Percentiles rank a stretch among this genome's conserved stretches.
These are phyloP conservation scores for Lodderomyces orthopsilosis DNA, from an alignment of 1,139 yeast genomes.

Conservation along the genomic window DNA sequence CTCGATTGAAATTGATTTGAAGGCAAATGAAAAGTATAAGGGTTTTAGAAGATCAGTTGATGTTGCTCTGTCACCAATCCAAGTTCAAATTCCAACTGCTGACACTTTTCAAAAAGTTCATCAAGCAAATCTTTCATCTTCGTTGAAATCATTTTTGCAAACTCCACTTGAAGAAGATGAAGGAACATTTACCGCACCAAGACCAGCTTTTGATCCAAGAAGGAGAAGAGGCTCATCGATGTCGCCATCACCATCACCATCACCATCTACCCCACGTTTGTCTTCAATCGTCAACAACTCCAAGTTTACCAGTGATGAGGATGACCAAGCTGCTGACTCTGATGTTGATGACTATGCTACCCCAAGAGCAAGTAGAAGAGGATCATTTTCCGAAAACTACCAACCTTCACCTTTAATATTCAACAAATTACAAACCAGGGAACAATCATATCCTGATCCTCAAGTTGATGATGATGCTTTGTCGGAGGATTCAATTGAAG, in stretches of 20 bases:
- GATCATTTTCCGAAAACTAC: slow-evolving; percentile 11
- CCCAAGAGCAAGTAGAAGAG: slow-evolving; percentile 12
- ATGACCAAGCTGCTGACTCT: slow-evolving; percentile 3
- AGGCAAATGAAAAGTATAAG: slow-evolving; percentile 37
- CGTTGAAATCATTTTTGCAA: slow-evolving; percentile 11
- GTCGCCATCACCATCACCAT: slow-evolving; percentile 6
- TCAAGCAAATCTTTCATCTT: slow-evolving; percentile 8
- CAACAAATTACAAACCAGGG: slow-evolving; percentile 8
- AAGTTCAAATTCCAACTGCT: slow-evolving; percentile 24
- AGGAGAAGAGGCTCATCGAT: slow-evolving; percentile 12
- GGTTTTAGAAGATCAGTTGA: slow-evolving; percentile 45
- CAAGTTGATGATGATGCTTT: slow-evolving; percentile 5
- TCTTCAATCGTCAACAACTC: slow-evolving; percentile 6
- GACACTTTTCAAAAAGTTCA: slow-evolving; percentile 10
- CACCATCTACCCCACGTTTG: slow-evolving; percentile 3
- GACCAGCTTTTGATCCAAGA: slow-evolving; percentile 18
- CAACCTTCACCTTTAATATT: slow-evolving; percentile 11
- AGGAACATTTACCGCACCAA: slow-evolving; percentile 5
- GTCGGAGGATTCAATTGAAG: slow-evolving; percentile 10
- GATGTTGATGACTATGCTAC: slow-evolving; percentile 10
- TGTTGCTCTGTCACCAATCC: slow-evolving; percentile 25
- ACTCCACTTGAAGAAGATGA: slow-evolving; percentile 9
- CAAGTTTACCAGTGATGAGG: slow-evolving; percentile 2
- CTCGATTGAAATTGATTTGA: slow-evolving; percentile 22
- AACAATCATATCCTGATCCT: slow-evolving; percentile 4